A percentile compares a stretch with the other conserved stretches of the same genome.
Evolutionary conservation across 1,284 basidiomycete species (phyloP).

Genomic region (Trichosporon asahii): DNA sequence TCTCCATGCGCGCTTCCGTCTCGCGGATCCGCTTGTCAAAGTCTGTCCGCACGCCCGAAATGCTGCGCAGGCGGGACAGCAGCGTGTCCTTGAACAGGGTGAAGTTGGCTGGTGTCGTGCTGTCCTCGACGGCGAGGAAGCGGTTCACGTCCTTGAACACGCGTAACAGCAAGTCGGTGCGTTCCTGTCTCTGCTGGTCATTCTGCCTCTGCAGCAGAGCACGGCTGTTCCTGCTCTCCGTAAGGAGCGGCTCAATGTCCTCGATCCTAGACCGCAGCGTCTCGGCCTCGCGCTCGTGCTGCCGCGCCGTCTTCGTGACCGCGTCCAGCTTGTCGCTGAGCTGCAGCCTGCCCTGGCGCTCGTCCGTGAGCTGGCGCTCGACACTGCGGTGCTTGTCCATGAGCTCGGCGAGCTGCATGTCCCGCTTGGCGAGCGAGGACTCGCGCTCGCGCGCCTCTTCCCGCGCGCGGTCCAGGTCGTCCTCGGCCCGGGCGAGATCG

Average conservation of each 20-base stretch:
- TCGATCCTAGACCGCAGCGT: conserved; percentile 61
- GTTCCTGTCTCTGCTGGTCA: conserved; percentile 83
- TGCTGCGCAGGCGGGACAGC: conserved; percentile 75
- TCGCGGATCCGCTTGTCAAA: conserved; percentile 85
- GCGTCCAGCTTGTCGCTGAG: conserved; percentile 80
- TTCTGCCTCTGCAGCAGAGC: conserved; percentile 72
- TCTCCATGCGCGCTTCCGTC: conserved; percentile 59
- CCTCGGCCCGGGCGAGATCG: conserved; percentile 75
- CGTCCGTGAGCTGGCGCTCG: conserved; percentile 68
- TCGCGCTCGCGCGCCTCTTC: conserved; percentile 70
- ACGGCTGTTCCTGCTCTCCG: conserved; percentile 75
- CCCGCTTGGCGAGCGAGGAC: conserved; percentile 63
- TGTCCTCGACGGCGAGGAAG: conserved; percentile 72
- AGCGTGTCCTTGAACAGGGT: conserved; percentile 83
- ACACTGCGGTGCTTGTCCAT: conserved; percentile 75
- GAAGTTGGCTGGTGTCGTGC: conserved; percentile 66
- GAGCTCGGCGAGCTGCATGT: conserved; percentile 67
- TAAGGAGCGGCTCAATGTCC: conserved; percentile 75
- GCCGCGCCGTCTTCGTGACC: conserved; percentile 61
- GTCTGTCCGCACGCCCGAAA: conserved; percentile 75
- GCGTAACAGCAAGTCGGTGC: conserved; percentile 83
- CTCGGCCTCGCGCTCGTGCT: conserved; percentile 64
- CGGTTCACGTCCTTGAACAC: conserved; percentile 95
- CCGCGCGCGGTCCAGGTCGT: conserved; percentile 70
- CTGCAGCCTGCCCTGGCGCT: conserved; percentile 78